phyloP scores from a whole-genome alignment of 352 stramenopile genomes.

The Phytophthora aleatoria region DNA sequence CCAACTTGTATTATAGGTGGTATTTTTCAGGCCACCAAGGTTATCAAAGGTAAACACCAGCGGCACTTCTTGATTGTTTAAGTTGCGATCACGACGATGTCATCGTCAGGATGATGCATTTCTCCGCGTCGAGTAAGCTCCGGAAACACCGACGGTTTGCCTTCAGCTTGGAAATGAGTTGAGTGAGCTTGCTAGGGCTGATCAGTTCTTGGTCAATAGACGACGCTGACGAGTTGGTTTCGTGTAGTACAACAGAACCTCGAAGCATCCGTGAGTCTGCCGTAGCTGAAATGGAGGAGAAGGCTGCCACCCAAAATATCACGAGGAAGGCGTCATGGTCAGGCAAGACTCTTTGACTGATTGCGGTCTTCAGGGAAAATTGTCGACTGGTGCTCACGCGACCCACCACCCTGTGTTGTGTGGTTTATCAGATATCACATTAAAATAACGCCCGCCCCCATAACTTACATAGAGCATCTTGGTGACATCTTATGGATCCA shows the following conservation, averaged over 20 bases:
- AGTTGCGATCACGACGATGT: not conserved
- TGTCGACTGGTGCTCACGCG: not conserved
- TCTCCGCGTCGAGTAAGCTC: constrained; percentile 13
- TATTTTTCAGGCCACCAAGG: not conserved
- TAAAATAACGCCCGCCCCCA: too few species aligned
- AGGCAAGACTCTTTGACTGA: not conserved
- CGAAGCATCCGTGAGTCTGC: constrained; percentile 1
- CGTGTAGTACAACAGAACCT: constrained; percentile 1
- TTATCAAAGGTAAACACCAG: not conserved
- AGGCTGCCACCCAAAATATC: constrained; percentile 2
- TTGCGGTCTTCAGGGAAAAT: not conserved
- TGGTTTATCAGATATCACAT: not conserved
- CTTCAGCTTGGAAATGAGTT: constrained; percentile 10
- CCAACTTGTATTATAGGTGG: constrained; percentile 6
- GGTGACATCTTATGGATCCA: too few species aligned
- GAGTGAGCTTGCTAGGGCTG: constrained; percentile 13
- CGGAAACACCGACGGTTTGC: constrained; percentile 13
- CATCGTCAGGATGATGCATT: constrained; percentile 15
- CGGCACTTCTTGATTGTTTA: not conserved
- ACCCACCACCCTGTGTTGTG: not conserved
- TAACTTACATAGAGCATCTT: too few species aligned
- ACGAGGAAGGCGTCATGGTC: not conserved
- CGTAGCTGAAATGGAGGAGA: constrained; percentile 1
- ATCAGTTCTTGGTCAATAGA: constrained; percentile 7
- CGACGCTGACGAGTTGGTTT: not conserved